Evolutionary conservation across 2,329 filamentous ascomycete genomes (phyloP).

Genomic region (Cladosporium sp.): DNA sequence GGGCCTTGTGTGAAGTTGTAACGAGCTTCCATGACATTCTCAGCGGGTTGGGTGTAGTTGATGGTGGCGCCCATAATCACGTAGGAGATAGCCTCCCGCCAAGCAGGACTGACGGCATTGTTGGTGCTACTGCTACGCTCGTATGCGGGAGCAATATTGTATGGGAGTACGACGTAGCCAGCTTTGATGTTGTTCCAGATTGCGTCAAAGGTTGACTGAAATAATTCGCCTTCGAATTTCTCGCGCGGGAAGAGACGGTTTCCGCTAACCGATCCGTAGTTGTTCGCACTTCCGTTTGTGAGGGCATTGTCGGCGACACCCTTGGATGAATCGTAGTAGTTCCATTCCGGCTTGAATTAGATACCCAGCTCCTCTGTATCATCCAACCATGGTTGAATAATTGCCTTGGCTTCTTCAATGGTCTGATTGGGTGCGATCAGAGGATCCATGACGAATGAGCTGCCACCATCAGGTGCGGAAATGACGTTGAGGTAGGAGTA

Average conservation of each 20-base stretch:
- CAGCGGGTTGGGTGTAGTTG: constrained; percentile 2
- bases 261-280: constrained; percentile 9
- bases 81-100: constrained; percentile 20
- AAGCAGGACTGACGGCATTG: constrained; percentile 21
- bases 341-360: constrained; percentile 7
- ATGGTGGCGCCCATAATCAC: constrained; percentile 9
- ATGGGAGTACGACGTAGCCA: constrained; percentile 15
- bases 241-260: constrained; percentile 16
- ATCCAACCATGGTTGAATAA: constrained; percentile 28
- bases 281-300: constrained; percentile 17
- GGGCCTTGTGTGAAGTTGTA: constrained; percentile 16
- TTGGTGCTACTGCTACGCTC: constrained; percentile 6
- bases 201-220: constrained; percentile 17
- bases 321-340: constrained; percentile 15
- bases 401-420: constrained; percentile 13
- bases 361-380: constrained; percentile 18
- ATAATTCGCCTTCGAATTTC: constrained; percentile 16
- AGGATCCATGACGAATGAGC: constrained; percentile 35
- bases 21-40: constrained; percentile 11
- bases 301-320: constrained; percentile 17
- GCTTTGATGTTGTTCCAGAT: constrained; percentile 15
- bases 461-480: not conserved
- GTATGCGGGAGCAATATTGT: constrained; percentile 17
- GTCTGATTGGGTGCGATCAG: constrained; percentile 32
- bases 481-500: constrained; percentile 21